Evolutionary conservation across 2,329 filamentous ascomycete species (phyloP), one percentile per base, ranked within the genome.

Genomic region (Hypomyces rosellus): DNA sequence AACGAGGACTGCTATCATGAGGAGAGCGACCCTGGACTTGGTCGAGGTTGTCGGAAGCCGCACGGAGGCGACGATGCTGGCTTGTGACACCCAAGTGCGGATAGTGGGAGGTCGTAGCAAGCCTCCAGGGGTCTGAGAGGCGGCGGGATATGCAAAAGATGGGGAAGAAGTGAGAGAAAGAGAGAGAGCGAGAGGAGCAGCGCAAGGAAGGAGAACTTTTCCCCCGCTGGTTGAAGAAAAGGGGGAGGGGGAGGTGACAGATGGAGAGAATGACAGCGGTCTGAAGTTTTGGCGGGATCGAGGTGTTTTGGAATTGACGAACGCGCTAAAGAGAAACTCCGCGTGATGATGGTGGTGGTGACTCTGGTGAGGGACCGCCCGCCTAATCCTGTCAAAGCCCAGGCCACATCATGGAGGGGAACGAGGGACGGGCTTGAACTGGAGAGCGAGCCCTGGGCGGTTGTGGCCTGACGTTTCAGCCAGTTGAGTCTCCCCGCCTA

Each of bases 1-100:
- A 53, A 53, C 57, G 50, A 55, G 48, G 50, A 40, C 15, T 45
- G 54, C 54, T 57, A 56, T 61, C 62, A 64, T 64, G 54, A 52
- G 60, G 55, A 33, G 18, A 33, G 18, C 36, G 46, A 48, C 36
- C 18, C 5, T 25, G 34, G 33, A 30, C 9, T 39, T 13, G 30
- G 36, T 40, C 15, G 45, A 46, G 18, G 34, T 46, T 46, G 41
- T 44, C 20, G 46, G 37, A 30, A 52, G 46, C 36, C 50, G 46
- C 45, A 39, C 49, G 46, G 14, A 36, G 47, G 50, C 43, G 45
- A 51, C 42, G 50, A 34, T n/a, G 44, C 38, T 53, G 37, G 16
- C 20, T n/a, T n/a, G 38, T 40, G 43, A 16, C 38, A 51, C 44
- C 51, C 51, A 50, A 53, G 44, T 41, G 40, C 20, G 20, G 20